phyloP scores from a whole-genome alignment of 805 yeast species.

The Yamadazyma ubonensis region DNA sequence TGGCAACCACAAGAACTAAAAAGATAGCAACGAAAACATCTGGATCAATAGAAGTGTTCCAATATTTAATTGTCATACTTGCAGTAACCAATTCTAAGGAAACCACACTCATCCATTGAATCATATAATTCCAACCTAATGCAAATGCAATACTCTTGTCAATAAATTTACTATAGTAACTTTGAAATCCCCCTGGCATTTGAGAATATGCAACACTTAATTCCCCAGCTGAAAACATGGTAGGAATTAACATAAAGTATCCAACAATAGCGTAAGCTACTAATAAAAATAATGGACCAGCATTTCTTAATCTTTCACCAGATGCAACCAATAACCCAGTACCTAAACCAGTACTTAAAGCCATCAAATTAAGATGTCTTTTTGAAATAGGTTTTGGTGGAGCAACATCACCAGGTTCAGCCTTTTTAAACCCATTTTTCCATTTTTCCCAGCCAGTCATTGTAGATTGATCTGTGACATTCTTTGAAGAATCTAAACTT shows the following conservation, averaged over 20 bases:
- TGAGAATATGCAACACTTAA: constrained; percentile 59
- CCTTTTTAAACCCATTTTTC: constrained; percentile 29
- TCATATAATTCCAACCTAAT: constrained; percentile 59
- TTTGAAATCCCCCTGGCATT: constrained; percentile 62
- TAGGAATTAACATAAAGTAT: constrained; percentile 33
- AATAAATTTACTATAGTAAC: constrained; percentile 52
- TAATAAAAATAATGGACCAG: constrained; percentile 37
- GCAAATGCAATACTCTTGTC: constrained; percentile 61
- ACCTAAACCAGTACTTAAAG: constrained; percentile 40
- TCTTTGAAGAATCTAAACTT: background rate
- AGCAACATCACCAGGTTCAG: constrained; percentile 17
- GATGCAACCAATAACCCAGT: constrained; percentile 45
- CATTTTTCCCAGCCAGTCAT: constrained; percentile 23
- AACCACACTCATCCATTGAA: constrained; percentile 62
- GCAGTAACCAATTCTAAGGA: constrained; percentile 68
- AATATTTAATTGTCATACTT: constrained; percentile 57
- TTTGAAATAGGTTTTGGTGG: constrained; percentile 21
- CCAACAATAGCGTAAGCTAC: constrained; percentile 37
- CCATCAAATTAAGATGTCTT: constrained; percentile 29
- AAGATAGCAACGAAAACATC: constrained; percentile 59
- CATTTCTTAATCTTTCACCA: constrained; percentile 33
- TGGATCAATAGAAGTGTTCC: constrained; percentile 50
- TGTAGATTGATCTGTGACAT: background rate
- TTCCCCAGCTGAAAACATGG: constrained; percentile 44
- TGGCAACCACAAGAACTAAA: constrained; percentile 41